Evolutionary conservation across 192 early-diverging fungal species (phyloP).

Genomic region (Dissophora globulifera): DNA sequence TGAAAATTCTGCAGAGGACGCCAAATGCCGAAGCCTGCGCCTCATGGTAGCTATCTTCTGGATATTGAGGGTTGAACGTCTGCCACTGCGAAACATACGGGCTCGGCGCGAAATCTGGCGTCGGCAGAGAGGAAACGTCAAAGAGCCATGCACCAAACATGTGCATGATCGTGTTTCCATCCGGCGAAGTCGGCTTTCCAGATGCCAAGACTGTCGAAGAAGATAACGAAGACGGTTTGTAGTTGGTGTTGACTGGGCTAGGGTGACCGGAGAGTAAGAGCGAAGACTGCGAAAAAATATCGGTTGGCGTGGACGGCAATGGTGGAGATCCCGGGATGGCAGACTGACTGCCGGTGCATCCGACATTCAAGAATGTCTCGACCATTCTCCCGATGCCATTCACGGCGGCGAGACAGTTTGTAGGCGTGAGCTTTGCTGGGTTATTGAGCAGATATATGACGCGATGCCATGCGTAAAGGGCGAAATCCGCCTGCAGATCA

Average conservation of each 20-base stretch:
- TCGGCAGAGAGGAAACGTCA: slow-evolving; percentile 64
- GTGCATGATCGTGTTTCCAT: slow-evolving; percentile 82
- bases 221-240: slow-evolving; percentile 1
- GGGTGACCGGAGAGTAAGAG: slow-evolving; percentile 25
- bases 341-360: slow-evolving; percentile 7
- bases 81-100: slow-evolving; percentile 25
- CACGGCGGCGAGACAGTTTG: slow-evolving; percentile 63
- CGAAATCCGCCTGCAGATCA: slow-evolving; percentile 73
- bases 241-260: background rate
- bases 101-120: slow-evolving; percentile 33
- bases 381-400: slow-evolving; percentile 67
- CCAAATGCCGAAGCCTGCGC: slow-evolving; percentile 78
- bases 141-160: slow-evolving; percentile 89
- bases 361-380: slow-evolving; percentile 59
- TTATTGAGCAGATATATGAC: slow-evolving; percentile 68
- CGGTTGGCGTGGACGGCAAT: slow-evolving; percentile 32
- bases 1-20: slow-evolving; percentile 81
- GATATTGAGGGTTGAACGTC: slow-evolving; percentile 32
- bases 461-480: slow-evolving; percentile 79
- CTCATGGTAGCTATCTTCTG: slow-evolving; percentile 45
- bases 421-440: slow-evolving; percentile 60
- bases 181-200: slow-evolving; percentile 50
- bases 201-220: slow-evolving; percentile 8
- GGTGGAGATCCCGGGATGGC: slow-evolving; percentile 29
- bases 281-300: slow-evolving; percentile 44